Evolutionary conservation across 2,329 filamentous ascomycete species (phyloP).

Genomic region (Claviceps purpurea): DNA sequence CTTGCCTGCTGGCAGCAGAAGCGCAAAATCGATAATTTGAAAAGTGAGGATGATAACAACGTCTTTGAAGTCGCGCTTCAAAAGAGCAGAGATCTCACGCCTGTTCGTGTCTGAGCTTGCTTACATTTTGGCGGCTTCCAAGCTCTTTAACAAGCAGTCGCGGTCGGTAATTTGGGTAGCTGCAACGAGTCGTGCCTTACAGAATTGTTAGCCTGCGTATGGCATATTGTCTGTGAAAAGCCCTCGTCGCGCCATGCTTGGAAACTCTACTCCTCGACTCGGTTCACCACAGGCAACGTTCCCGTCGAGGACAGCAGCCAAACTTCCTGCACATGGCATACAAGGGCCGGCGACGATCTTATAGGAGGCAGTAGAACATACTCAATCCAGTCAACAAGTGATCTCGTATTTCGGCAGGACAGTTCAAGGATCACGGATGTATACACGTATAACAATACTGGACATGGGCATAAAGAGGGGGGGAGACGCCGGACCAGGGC

Average conservation of each 20-base stretch:
- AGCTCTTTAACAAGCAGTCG: not conserved
- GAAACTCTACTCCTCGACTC: too few relatives aligned
- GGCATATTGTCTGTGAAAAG: not conserved
- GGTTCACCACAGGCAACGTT: too few relatives aligned
- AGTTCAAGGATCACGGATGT: not conserved
- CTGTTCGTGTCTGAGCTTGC: not conserved
- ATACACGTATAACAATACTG: not conserved
- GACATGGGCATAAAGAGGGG: not conserved
- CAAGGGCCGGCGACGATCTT: not conserved
- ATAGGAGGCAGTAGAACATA: not conserved
- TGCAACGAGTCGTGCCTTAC: not conserved
- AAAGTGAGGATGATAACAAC: not conserved
- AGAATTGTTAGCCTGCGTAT: not conserved
- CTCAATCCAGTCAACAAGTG: not conserved
- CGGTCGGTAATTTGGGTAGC: not conserved
- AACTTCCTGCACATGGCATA: not conserved
- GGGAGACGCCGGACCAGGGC: not conserved
- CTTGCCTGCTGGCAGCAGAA: not conserved
- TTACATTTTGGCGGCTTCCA: constrained; percentile 6
- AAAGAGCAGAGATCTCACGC: not conserved
- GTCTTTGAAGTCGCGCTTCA: not conserved
- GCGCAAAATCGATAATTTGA: not conserved
- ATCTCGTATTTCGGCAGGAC: not conserved
- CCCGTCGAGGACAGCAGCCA: too few relatives aligned
- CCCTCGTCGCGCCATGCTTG: not conserved